Percentiles rank a stretch among this genome's conserved stretches.
phyloP scores from a whole-genome alignment of 2,329 filamentous ascomycete species.

The Ophiobolus disseminans region DNA sequence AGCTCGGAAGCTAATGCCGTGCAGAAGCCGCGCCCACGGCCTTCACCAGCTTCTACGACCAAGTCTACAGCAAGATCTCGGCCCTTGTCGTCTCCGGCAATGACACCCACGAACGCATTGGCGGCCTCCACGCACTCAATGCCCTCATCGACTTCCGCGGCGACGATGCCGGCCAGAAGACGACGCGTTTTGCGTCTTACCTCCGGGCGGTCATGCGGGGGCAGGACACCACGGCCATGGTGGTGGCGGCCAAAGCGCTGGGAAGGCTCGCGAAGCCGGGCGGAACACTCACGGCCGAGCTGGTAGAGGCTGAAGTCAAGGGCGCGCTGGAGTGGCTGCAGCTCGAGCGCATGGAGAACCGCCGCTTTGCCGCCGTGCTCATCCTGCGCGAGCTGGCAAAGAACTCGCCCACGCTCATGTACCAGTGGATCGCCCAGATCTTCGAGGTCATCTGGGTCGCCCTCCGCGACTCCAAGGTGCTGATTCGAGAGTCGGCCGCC shows the following conservation, averaged over 20 bases:
- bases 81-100: conserved; percentile 82
- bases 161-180: conserved; percentile 90
- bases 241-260: conserved; percentile 85
- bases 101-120: conserved; percentile 87
- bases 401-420: conserved; percentile 94
- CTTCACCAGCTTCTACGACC: conserved; percentile 74
- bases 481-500: conserved; percentile 90
- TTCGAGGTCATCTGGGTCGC: conserved; percentile 97
- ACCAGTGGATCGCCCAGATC: conserved; percentile 91
- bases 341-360: conserved; percentile 90
- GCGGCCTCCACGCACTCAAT: conserved; percentile 90
- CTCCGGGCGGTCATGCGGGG: conserved; percentile 86
- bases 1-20: conserved; percentile 25
- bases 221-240: conserved; percentile 89
- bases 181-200: conserved; percentile 90
- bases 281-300: conserved; percentile 89
- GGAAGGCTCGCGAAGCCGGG: conserved; percentile 91
- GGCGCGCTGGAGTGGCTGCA: conserved; percentile 96
- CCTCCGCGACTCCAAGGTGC: conserved; percentile 83
- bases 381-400: conserved; percentile 88
- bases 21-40: conserved; percentile 80
- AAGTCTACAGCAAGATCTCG: conserved; percentile 70
- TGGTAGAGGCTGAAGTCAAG: conserved; percentile 96
- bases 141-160: conserved; percentile 95
- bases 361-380: conserved; percentile 90